phyloP scores from a whole-genome alignment of 2,329 filamentous ascomycete genomes.

The Stromatinia cepivora region DNA sequence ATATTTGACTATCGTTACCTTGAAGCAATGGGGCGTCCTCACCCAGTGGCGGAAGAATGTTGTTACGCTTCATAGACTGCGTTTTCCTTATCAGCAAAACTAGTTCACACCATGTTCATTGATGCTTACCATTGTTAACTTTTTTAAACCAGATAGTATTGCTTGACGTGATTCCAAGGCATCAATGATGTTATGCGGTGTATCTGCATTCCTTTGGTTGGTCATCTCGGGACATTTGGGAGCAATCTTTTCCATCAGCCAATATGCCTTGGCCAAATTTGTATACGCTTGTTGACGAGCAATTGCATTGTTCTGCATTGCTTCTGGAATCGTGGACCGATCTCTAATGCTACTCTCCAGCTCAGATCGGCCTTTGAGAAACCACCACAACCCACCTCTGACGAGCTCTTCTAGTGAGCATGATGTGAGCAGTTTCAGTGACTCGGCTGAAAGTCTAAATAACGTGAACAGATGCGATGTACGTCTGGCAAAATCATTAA shows the following conservation, averaged over 20 bases:
- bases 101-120: not conserved
- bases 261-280: constrained; percentile 81
- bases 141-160: constrained; percentile 65
- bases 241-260: constrained; percentile 63
- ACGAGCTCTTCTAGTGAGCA: constrained; percentile 67
- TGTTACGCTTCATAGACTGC: constrained; percentile 77
- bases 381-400: constrained; percentile 83
- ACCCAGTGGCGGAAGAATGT: constrained; percentile 66
- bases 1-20: constrained; percentile 77
- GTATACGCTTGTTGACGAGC: constrained; percentile 75
- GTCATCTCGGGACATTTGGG: constrained; percentile 37
- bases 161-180: constrained; percentile 52
- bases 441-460: constrained; percentile 76
- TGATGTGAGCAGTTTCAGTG: constrained; percentile 63
- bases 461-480: constrained; percentile 73
- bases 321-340: constrained; percentile 55
- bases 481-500: constrained; percentile 68
- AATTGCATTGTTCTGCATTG: constrained; percentile 54
- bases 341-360: constrained; percentile 72
- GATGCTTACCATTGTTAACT: constrained; percentile 58
- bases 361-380: constrained; percentile 74
- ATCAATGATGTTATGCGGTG: constrained; percentile 38
- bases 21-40: constrained; percentile 70
- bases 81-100: not conserved
- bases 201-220: constrained; percentile 30